phyloP scores from a whole-genome alignment of 768 basidiomycete genomes.

The Mycena alexandri region DNA sequence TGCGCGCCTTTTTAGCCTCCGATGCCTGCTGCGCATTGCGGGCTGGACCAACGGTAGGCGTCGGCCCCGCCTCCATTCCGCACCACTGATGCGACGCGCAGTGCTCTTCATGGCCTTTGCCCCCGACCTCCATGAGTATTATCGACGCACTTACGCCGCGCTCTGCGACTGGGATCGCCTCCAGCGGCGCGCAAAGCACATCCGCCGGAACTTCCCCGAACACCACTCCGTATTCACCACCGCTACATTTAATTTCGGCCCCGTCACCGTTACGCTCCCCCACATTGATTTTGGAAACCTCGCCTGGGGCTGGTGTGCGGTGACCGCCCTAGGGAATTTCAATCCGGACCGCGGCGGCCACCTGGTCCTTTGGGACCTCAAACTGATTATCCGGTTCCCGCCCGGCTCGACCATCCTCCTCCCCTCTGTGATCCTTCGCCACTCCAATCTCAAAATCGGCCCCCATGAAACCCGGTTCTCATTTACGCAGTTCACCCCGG shows the following conservation, averaged over 20 bases:
- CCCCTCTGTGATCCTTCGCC: background rate
- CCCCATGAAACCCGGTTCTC: constrained; percentile 21
- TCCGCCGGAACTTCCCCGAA: background rate
- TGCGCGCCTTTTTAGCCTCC: background rate
- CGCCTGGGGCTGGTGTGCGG: constrained; percentile 18
- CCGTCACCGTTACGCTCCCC: background rate
- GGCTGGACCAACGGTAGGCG: constrained; percentile 14
- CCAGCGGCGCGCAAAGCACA: background rate
- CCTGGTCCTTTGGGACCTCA: too few relatives aligned
- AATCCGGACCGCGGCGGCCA: constrained; percentile 11
- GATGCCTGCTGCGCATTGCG: background rate
- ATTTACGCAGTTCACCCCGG: constrained; percentile 16
- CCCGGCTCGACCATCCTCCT: too few relatives aligned
- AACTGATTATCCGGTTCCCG: too few relatives aligned
- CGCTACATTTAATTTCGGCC: constrained; percentile 7
- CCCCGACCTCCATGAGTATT: background rate
- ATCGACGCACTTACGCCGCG: too few relatives aligned
- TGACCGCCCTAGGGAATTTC: background rate
- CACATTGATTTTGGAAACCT: constrained; percentile 16
- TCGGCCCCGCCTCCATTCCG: too few relatives aligned
- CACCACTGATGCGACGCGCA: background rate
- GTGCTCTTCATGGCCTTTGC: background rate
- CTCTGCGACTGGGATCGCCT: too few relatives aligned
- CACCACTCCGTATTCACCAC: background rate
- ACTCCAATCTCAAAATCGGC: constrained; percentile 32